Evolutionary conservation across 2,329 filamentous ascomycete genomes (phyloP), one percentile per base, ranked within the genome.

Genomic region (Peltaster fructicola): DNA sequence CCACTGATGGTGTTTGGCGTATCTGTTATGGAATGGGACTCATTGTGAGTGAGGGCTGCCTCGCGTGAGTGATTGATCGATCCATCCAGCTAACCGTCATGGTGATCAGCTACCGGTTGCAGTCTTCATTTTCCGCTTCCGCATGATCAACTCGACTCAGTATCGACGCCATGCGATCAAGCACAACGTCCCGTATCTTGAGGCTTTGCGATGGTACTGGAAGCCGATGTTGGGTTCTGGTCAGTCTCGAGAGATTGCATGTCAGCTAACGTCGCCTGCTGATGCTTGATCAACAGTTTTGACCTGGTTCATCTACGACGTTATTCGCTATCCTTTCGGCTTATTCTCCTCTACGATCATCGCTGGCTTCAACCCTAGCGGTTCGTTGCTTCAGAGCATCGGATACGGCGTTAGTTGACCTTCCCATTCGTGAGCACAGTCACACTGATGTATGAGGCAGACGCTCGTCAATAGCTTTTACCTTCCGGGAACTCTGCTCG

Each of bases 381-480:
- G 73, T 0, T 55, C 90, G 3, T 80, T 78, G 37, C 76, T 75
- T 33, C 56, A 40, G 35, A 29, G 71, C 10, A 80, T 91, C 28
- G 82, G 80, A 20, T 91, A 81, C 81, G 82, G 80, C 44, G 80
- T 75, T 0, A 64, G n/a, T n/a, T n/a, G n/a, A n/a, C n/a, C n/a
- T n/a, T n/a, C n/a, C n/a, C n/a, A n/a, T n/a, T n/a, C n/a, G n/a
- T n/a, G n/a, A n/a, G n/a, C n/a, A n/a, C n/a, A n/a, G n/a, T n/a
- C n/a, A n/a, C n/a, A n/a, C n/a, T n/a, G n/a, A n/a, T n/a, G n/a
- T n/a, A n/a, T n/a, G n/a, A n/a, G n/a, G n/a, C n/a, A n/a, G n/a
- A n/a, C n/a, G n/a, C n/a, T 91, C 15, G 70, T 88, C 56, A 90
- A 88, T 47, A 54, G 80, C 32, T 91, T 91, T 50, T 88, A 88